These are phyloP conservation scores for Russula virescens DNA, from an alignment of 768 basidiomycete genomes.

Conservation along the genomic window DNA sequence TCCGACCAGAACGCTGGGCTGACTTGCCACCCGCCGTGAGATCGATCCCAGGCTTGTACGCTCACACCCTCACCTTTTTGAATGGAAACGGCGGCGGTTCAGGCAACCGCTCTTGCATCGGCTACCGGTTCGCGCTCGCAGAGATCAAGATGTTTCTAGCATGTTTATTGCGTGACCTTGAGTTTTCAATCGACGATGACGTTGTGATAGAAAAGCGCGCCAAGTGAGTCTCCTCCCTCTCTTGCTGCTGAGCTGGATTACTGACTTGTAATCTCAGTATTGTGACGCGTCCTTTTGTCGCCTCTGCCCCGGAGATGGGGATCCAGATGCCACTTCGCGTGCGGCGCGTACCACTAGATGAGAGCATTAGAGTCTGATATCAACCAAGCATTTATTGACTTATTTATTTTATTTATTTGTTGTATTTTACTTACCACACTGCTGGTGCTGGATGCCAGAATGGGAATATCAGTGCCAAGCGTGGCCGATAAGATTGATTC, in stretches of 20 bases:
- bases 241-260: conserved; percentile 19
- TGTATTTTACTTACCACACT: too few relatives aligned
- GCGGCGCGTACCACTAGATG: conserved; percentile 29
- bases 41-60: conserved; percentile 47
- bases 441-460: too few relatives aligned
- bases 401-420: not conserved
- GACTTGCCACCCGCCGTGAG: conserved; percentile 34
- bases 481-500: too few relatives aligned
- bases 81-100: conserved; percentile 48
- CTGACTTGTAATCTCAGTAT: conserved; percentile 33
- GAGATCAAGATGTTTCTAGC: conserved; percentile 62
- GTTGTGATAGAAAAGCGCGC: conserved; percentile 57
- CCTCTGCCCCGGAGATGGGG: conserved; percentile 46
- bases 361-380: not conserved
- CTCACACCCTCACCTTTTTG: conserved; percentile 51
- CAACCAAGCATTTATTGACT: not conserved
- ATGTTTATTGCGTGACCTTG: conserved; percentile 51
- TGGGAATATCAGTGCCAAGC: too few relatives aligned
- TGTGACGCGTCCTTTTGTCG: conserved; percentile 53
- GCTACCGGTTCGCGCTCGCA: conserved; percentile 53
- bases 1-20: conserved; percentile 56
- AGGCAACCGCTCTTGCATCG: conserved; percentile 47
- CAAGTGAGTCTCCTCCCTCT: conserved; percentile 42
- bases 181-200: conserved; percentile 45
- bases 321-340: conserved; percentile 58